Conservation (phyloP, 495 filamentous ascomycete species). For the Penicillium cinerascens region DNA sequence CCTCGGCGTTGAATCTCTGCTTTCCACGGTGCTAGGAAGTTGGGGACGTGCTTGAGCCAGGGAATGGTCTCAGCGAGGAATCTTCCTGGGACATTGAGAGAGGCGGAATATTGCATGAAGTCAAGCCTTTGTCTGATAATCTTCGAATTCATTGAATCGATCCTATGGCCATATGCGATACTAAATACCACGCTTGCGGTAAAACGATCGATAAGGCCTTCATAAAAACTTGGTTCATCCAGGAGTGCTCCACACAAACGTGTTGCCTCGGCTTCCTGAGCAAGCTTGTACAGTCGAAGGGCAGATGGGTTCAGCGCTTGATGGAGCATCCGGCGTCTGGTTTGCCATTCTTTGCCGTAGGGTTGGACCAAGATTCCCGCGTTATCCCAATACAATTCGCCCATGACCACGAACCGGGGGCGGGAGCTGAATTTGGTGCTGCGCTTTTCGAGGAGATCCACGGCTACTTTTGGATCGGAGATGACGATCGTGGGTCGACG, state of each 20-base stretch:
- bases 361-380: constrained; percentile 49
- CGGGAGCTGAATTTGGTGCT: constrained; percentile 51
- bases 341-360: constrained; percentile 44
- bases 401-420: constrained; percentile 54
- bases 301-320: constrained; percentile 41
- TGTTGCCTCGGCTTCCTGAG: constrained; percentile 38
- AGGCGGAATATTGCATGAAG: constrained; percentile 20
- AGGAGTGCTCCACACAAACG: constrained; percentile 31
- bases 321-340: constrained; percentile 37
- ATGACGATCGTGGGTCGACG: constrained; percentile 60
- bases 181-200: constrained; percentile 26
- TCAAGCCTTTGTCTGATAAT: constrained; percentile 16
- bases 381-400: constrained; percentile 45
- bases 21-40: constrained; percentile 28
- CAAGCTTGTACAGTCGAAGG: constrained; percentile 47
- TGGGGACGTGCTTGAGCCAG: constrained; percentile 24
- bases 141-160: constrained; percentile 19
- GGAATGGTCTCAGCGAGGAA: constrained; percentile 27
- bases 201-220: constrained; percentile 21
- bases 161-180: constrained; percentile 30
- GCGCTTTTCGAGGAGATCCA: constrained; percentile 53
- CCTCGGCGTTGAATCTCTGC: constrained; percentile 16
- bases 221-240: constrained; percentile 15
- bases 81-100: constrained; percentile 17
- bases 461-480: constrained; percentile 59